Conservation (phyloP, 495 filamentous ascomycete species). For the Neurospora sp. region DNA sequence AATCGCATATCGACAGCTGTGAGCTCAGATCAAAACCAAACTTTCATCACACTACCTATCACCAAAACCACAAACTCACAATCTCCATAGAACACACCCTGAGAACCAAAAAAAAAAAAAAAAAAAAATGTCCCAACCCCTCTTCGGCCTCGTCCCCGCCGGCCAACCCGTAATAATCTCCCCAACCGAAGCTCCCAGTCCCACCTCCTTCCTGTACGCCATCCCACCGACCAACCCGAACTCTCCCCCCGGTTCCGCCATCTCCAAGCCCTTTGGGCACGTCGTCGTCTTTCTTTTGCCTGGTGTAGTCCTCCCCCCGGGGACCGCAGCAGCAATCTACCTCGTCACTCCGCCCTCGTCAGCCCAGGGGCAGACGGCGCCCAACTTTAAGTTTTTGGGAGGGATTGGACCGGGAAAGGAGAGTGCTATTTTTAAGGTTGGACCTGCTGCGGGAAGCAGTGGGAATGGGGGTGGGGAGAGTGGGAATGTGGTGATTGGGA, state of each 20-base stretch:
- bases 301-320: constrained; percentile 58
- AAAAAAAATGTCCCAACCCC: constrained; percentile 20
- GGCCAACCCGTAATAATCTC: constrained; percentile 35
- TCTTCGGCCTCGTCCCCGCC: constrained; percentile 43
- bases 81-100: no score
- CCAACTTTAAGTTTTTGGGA: constrained; percentile 71
- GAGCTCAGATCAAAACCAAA: background rate
- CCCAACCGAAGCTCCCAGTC: constrained; percentile 30
- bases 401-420: constrained; percentile 83
- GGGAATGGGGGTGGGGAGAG: constrained; percentile 8
- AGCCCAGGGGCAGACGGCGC: constrained; percentile 9
- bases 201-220: constrained; percentile 34
- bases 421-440: constrained; percentile 74
- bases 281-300: constrained; percentile 87
- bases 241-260: background rate
- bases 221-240: constrained; percentile 22
- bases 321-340: constrained; percentile 83
- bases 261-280: constrained; percentile 51
- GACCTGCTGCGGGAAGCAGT: background rate
- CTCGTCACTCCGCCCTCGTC: constrained; percentile 40
- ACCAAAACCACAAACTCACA: background rate
- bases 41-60: background rate
- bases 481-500: constrained; percentile 57
- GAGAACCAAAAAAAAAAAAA: no score
- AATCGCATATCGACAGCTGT: background rate